Base-by-base conservation (phyloP, 352 stramenopile genomes). In the Globisporangium abappressorium region DNA sequence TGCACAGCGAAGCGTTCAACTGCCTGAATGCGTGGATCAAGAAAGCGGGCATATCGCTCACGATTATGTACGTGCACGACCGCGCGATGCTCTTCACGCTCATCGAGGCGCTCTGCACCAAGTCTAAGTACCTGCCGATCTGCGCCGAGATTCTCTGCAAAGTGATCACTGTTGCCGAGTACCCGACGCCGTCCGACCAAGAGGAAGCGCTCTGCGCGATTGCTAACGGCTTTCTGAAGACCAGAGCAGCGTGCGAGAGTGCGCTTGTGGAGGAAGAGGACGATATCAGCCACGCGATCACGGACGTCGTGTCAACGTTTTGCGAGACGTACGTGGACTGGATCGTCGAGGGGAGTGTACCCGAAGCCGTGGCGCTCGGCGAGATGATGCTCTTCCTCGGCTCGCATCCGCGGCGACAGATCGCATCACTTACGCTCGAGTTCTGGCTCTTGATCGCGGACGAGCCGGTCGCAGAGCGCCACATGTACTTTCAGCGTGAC, bases 401-500 rank as follows among this genome's bases (percentile, higher is more conserved):
- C 26, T 67, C 76, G 12, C 81, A 91, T 20, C 80, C 82, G 3
- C 81, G 79, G n/a, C 80, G 84, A 7, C 82, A 91, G 65, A 92
- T 92, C 36, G 82, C 84, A 28, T 90, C 81, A 14, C 72, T 92
- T 34, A 90, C 84, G 24, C 73, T 92, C 2, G 84, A 92, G 63
- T 92, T 92, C 62, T 92, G 84, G 84, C 62, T 90, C 5, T 60
- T 91, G 1, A 78, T 90, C 47, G 80, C 90, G 51, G 84, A 91
- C n/a, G 79, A 87, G 46, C 79, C 82, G n/a, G 82, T 92, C 5
- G 73, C 71, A 12, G 79, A 80, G 38, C 82, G 84, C 9, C 65
- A 78, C 53, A 53, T 65, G 0, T 92, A 84, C 70, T 91, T 81
- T 69, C 77, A 85, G 67, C 73, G 73, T 20, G 77, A 89, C 36